phyloP scores from a whole-genome alignment of 495 filamentous ascomycete species.

The Penicillium coffeae region DNA sequence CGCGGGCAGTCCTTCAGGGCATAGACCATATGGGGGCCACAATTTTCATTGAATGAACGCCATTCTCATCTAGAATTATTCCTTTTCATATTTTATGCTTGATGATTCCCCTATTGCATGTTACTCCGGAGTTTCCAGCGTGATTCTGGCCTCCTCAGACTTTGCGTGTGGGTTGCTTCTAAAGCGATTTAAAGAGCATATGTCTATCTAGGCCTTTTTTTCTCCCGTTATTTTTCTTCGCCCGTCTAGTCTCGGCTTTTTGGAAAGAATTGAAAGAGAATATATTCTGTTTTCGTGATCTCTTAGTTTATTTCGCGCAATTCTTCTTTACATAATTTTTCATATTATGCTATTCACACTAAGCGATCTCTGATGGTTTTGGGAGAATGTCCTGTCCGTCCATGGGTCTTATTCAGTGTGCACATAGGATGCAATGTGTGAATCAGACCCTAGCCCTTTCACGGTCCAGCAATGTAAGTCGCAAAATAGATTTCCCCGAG shows the following conservation, averaged over 20 bases:
- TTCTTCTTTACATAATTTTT: no score
- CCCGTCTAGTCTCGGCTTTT: no score
- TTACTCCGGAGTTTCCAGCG: constrained; percentile 23
- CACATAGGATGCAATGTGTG: no score
- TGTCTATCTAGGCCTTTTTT: background rate
- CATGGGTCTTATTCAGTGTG: background rate
- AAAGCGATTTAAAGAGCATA: background rate
- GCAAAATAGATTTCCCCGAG: no score
- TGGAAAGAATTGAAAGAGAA: no score
- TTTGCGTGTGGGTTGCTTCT: background rate
- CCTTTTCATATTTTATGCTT: background rate
- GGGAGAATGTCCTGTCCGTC: constrained; percentile 19
- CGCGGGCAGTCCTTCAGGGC: constrained; percentile 20
- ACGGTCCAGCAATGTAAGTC: background rate
- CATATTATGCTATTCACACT: no score
- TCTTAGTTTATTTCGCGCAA: no score
- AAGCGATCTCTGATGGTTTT: no score
- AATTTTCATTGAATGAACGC: background rate
- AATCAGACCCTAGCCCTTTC: background rate
- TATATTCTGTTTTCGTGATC: no score
- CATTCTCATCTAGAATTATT: background rate
- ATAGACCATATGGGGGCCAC: constrained; percentile 15
- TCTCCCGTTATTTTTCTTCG: no score
- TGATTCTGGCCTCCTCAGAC: constrained; percentile 1
- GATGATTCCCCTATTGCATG: constrained; percentile 7